These are phyloP conservation scores for Ceriops zippeliana DNA, from an alignment of 345 rosid species.

Conservation along the genomic window DNA sequence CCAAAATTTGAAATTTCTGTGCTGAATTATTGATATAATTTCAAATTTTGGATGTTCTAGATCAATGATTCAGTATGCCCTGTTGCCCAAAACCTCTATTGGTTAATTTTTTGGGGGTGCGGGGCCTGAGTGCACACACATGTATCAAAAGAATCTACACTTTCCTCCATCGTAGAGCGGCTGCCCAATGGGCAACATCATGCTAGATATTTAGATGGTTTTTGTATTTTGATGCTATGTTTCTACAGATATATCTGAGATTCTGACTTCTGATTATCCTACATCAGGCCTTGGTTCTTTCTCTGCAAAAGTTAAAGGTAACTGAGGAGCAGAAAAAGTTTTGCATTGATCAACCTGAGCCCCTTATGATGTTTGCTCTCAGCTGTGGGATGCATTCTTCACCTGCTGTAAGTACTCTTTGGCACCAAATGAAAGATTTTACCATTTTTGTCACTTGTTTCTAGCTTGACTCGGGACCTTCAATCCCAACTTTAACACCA, in stretches of 20 bases:
- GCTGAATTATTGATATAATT: neutral
- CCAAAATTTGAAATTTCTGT: neutral
- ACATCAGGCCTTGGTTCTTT: constrained; percentile 49
- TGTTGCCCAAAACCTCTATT: neutral
- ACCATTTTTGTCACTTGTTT: neutral
- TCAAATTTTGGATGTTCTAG: constrained; percentile 9
- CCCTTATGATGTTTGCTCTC: constrained; percentile 53
- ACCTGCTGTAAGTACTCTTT: constrained; percentile 52
- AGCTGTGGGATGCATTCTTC: constrained; percentile 65
- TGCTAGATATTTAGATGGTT: neutral
- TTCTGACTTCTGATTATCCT: constrained; percentile 1
- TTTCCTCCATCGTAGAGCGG: neutral
- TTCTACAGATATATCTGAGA: neutral
- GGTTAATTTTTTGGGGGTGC: neutral
- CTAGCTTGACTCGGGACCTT: neutral
- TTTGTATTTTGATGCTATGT: neutral
- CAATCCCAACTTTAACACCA: neutral
- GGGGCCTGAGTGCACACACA: too few relatives aligned
- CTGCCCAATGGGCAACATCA: neutral
- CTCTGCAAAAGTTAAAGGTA: constrained; percentile 52
- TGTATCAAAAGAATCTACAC: too few relatives aligned
- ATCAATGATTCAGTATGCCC: neutral
- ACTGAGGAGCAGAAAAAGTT: constrained; percentile 44
- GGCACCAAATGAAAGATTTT: neutral
- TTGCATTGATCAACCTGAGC: constrained; percentile 54